These are phyloP conservation scores for Phytophthora citricola DNA, from an alignment of 352 stramenopile species.

Conservation along the genomic window DNA sequence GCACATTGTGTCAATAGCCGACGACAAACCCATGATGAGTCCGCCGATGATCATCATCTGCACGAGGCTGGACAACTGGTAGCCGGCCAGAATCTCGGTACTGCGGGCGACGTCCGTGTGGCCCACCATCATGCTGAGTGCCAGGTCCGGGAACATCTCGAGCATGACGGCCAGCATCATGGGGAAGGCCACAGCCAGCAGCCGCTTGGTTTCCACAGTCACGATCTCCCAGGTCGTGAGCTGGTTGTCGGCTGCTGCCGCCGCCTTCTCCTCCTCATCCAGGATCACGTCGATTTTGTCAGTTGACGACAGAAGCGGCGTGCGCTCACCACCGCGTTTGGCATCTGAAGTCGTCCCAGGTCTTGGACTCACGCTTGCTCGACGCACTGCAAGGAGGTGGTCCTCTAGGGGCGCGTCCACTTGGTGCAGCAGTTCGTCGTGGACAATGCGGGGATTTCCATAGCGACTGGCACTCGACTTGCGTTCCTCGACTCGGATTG, in stretches of 20 bases:
- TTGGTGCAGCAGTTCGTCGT: constrained; percentile 61
- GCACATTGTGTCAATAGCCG: constrained; percentile 70
- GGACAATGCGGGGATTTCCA: constrained; percentile 55
- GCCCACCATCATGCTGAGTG: constrained; percentile 70
- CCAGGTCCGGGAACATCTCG: constrained; percentile 55
- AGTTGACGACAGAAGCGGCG: constrained; percentile 35
- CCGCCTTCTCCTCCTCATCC: constrained; percentile 45
- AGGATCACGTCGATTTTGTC: constrained; percentile 45
- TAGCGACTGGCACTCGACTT: constrained; percentile 24
- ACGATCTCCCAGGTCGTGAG: constrained; percentile 46
- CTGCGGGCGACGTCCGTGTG: constrained; percentile 55
- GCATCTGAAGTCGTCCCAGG: constrained; percentile 5
- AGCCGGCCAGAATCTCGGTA: constrained; percentile 64
- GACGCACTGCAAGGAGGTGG: constrained; percentile 29
- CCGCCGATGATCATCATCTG: constrained; percentile 60
- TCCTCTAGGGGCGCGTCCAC: constrained; percentile 52
- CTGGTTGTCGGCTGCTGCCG: constrained; percentile 27
- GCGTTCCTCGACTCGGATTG: constrained; percentile 9
- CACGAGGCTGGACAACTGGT: constrained; percentile 55
- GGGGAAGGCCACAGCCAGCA: constrained; percentile 44
- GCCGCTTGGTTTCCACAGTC: constrained; percentile 36
- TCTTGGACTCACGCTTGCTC: constrained; percentile 25
- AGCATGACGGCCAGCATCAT: constrained; percentile 58
- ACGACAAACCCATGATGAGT: constrained; percentile 58
- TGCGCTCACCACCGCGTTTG: constrained; percentile 19